A percentile compares a stretch with the other conserved stretches of the same genome.
These are phyloP conservation scores for Fusarium lateritium DNA, from an alignment of 2,329 filamentous ascomycete species.

Conservation along the genomic window DNA sequence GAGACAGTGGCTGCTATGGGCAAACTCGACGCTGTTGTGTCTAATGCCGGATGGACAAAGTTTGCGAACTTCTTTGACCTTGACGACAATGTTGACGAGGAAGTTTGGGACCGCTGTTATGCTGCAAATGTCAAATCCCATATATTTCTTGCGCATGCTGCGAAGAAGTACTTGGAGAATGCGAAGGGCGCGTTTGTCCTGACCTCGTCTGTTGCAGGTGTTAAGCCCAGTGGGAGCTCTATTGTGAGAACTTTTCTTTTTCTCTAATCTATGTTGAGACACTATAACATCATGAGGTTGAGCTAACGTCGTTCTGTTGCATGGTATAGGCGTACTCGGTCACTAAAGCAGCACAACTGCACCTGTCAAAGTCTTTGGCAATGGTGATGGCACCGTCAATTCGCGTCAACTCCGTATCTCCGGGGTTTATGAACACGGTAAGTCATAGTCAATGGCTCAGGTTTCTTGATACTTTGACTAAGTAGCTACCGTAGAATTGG, in stretches of 20 bases:
- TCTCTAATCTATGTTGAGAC: accelerated
- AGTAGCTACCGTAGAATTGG: background rate
- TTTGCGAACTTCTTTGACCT: conserved; percentile 14
- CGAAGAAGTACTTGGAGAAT: background rate
- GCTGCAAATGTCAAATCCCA: conserved; percentile 26
- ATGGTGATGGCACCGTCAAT: conserved; percentile 20
- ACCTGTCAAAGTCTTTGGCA: conserved; percentile 16
- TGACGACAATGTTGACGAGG: conserved; percentile 19
- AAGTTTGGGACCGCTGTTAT: conserved; percentile 22
- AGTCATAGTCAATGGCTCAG: accelerated
- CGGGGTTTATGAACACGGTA: conserved; percentile 25
- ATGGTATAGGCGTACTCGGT: background rate
- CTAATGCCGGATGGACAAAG: conserved; percentile 20
- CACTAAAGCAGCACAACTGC: conserved; percentile 16
- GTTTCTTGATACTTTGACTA: background rate
- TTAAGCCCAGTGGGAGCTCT: conserved; percentile 18
- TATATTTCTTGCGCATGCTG: conserved; percentile 14
- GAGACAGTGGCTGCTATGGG: background rate
- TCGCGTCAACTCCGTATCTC: conserved; percentile 22
- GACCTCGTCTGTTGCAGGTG: conserved; percentile 16
- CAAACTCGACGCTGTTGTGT: conserved; percentile 12
- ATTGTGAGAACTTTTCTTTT: background rate
- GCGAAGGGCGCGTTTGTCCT: conserved; percentile 11
- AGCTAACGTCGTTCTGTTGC: background rate
- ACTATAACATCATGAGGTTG: accelerated